These are phyloP conservation scores for Mesostigma viride DNA, from an alignment of 139 green algal genomes.

Conservation along the genomic window DNA sequence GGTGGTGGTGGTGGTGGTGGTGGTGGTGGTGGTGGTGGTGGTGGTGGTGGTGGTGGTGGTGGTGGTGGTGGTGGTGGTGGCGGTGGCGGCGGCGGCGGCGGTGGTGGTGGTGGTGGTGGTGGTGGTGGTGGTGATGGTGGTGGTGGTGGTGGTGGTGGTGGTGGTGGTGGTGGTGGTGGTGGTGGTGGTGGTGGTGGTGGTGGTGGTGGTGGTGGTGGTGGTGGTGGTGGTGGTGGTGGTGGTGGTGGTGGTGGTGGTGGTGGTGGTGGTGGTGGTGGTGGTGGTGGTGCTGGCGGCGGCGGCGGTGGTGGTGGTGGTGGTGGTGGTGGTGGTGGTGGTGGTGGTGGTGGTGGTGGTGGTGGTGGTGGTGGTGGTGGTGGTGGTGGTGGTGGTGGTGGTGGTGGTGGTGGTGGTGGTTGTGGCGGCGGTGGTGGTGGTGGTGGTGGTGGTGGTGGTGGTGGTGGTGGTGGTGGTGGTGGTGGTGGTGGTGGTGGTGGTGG, in stretches of 20 bases:
- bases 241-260: neutral
- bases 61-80: neutral
- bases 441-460: constrained; percentile 1
- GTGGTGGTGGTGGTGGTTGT: no score
- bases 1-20: neutral
- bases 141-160: constrained; percentile 1
- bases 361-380: neutral
- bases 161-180: constrained; percentile 1
- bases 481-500: neutral
- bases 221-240: constrained; percentile 1
- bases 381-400: constrained; percentile 1
- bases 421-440: no score
- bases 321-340: constrained; percentile 1
- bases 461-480: constrained; percentile 1
- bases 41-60: constrained; percentile 1
- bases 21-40: constrained; percentile 1
- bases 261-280: constrained; percentile 1
- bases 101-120: constrained; percentile 1
- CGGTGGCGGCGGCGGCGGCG: no score
- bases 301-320: neutral
- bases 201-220: constrained; percentile 1
- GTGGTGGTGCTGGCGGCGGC: neutral
- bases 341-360: constrained; percentile 1
- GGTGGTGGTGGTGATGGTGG: neutral
- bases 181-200: neutral